phyloP scores from a whole-genome alignment of 2,329 filamentous ascomycete genomes.

The Colletotrichum sp. region DNA sequence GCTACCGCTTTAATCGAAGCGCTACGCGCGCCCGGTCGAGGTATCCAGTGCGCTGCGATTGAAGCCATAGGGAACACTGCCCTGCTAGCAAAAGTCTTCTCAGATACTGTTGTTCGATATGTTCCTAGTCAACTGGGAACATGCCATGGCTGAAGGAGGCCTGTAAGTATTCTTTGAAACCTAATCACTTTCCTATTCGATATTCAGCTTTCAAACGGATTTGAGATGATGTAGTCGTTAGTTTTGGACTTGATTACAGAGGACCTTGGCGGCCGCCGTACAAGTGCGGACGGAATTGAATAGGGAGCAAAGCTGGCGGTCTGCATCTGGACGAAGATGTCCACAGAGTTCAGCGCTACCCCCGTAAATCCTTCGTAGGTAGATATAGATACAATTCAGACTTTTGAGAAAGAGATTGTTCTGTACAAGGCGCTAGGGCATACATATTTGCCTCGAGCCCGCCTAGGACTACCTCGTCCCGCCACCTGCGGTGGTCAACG shows the following conservation, averaged over 20 bases:
- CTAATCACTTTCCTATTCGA: rapidly evolving
- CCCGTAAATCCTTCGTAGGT: too few species aligned
- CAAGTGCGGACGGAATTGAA: too few species aligned
- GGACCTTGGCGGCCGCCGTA: too few species aligned
- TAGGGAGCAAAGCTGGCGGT: background rate
- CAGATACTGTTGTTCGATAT: too few species aligned
- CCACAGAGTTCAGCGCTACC: rapidly evolving
- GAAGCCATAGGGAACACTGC: rapidly evolving
- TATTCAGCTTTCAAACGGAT: rapidly evolving
- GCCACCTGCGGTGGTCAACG: background rate
- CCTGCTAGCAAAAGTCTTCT: rapidly evolving
- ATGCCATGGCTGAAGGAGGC: too few species aligned
- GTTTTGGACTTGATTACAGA: too few species aligned
- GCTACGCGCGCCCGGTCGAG: too few species aligned
- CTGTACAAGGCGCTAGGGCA: rapidly evolving
- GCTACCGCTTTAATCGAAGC: too few species aligned
- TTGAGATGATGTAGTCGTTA: rapidly evolving
- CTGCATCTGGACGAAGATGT: background rate
- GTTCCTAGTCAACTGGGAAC: too few species aligned
- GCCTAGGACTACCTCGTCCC: background rate
- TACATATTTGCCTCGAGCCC: background rate
- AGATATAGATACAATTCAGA: rapidly evolving
- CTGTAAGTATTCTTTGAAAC: too few species aligned
- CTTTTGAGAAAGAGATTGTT: too few species aligned
- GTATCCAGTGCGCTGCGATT: too few species aligned